Evolutionary conservation across 208 protist species (phyloP).

Genomic region (Willaertia magna): DNA sequence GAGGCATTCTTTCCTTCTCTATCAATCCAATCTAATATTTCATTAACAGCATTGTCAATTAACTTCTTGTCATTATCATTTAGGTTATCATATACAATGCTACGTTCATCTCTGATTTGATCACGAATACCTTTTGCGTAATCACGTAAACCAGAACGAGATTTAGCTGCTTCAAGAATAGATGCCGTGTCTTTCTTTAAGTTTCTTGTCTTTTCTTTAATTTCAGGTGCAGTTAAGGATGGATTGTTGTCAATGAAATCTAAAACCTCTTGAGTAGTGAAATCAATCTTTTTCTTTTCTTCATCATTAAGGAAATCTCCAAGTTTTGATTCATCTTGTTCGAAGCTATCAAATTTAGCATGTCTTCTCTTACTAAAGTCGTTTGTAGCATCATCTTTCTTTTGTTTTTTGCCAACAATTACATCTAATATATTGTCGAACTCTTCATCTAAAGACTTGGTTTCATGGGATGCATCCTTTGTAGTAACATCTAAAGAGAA

Average conservation of each 20-base stretch:
- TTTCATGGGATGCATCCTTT: not conserved
- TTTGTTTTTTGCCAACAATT: not conserved
- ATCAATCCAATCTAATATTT: slow-evolving; percentile 55
- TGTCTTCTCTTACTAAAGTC: too few relatives aligned
- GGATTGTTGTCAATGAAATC: not conserved
- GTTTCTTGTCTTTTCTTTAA: not conserved
- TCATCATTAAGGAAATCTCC: not conserved
- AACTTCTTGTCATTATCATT: not conserved
- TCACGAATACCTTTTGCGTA: not conserved
- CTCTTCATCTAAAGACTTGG: not conserved
- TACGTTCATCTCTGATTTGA: not conserved
- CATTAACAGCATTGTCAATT: not conserved
- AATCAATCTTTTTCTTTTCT: not conserved
- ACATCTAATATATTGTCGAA: not conserved
- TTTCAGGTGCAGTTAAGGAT: not conserved
- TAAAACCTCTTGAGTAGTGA: not conserved
- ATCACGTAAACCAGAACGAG: not conserved
- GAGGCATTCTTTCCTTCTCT: not conserved
- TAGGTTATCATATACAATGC: not conserved
- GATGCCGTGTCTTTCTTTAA: not conserved
- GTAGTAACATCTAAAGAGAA: not conserved
- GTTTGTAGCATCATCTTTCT: not conserved
- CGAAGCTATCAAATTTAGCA: not conserved
- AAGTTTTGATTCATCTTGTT: too few relatives aligned
- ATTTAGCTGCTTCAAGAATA: not conserved